These are phyloP conservation scores for Claviceps arundinis DNA, from an alignment of 2,329 filamentous ascomycete genomes.

Conservation along the genomic window DNA sequence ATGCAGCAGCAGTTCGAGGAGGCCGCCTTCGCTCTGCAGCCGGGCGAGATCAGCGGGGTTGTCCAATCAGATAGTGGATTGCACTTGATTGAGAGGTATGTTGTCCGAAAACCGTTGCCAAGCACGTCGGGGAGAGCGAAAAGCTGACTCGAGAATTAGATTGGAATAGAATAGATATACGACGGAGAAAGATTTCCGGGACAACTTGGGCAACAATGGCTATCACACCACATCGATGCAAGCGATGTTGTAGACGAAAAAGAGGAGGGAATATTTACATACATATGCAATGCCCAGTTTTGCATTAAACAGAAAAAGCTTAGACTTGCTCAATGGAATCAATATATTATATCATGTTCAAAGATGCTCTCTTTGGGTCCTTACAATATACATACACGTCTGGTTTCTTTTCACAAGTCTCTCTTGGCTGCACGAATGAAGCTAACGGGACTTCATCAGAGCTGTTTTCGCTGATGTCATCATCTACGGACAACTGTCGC, in stretches of 20 bases:
- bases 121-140: neutral
- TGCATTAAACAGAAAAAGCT: neutral
- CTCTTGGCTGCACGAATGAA: neutral
- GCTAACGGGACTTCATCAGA: neutral
- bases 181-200: neutral
- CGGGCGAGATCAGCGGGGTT: conserved; percentile 73
- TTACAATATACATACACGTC: neutral
- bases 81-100: conserved; percentile 87
- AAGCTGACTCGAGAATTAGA: neutral
- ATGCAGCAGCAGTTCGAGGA: conserved; percentile 99
- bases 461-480: neutral
- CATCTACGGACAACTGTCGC: neutral
- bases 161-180: neutral
- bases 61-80: conserved; percentile 89
- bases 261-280: neutral
- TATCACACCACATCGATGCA: neutral
- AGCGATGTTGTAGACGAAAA: neutral
- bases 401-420: neutral
- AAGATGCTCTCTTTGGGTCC: neutral
- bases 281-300: neutral
- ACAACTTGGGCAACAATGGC: neutral
- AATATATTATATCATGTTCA: neutral
- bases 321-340: neutral
- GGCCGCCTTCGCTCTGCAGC: conserved; percentile 78
- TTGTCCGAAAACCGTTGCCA: neutral